Percentiles rank a stretch among this genome's conserved stretches.
These are phyloP conservation scores for Hanseniaspora vineae DNA, from an alignment of 805 yeast species.

Conservation along the genomic window DNA sequence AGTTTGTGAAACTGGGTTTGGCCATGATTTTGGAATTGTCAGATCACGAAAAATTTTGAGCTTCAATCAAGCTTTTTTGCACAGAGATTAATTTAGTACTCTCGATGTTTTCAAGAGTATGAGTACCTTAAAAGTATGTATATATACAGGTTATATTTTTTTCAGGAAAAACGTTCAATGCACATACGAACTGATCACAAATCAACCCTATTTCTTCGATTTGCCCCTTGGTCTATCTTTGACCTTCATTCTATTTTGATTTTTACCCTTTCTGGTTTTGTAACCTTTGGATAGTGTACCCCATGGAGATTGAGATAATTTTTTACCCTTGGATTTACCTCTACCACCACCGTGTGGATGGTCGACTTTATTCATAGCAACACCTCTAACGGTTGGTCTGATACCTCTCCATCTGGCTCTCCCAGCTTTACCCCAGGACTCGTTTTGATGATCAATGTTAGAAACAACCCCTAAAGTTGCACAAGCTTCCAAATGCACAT, in stretches of 20 bases:
- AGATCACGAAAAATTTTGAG: conserved; percentile 10
- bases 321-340: conserved; percentile 96
- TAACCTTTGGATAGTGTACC: conserved; percentile 86
- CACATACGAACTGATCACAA: not conserved
- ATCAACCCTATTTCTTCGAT: conserved; percentile 11
- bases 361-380: conserved; percentile 93
- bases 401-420: conserved; percentile 83
- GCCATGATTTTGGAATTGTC: conserved; percentile 64
- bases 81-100: no score
- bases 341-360: conserved; percentile 99
- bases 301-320: conserved; percentile 91
- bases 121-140: not conserved
- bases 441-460: conserved; percentile 82
- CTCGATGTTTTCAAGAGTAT: no score
- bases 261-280: conserved; percentile 87
- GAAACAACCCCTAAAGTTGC: conserved; percentile 92
- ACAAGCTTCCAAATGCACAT: conserved; percentile 71
- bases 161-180: not conserved
- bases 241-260: conserved; percentile 71
- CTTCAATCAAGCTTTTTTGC: no score
- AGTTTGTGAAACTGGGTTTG: conserved; percentile 67
- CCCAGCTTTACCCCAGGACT: conserved; percentile 92
- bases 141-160: not conserved
- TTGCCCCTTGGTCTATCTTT: conserved; percentile 85
- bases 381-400: conserved; percentile 94